phyloP scores from a whole-genome alignment of 148 eudicot genomes.

The Hydrangea macrophylla region DNA sequence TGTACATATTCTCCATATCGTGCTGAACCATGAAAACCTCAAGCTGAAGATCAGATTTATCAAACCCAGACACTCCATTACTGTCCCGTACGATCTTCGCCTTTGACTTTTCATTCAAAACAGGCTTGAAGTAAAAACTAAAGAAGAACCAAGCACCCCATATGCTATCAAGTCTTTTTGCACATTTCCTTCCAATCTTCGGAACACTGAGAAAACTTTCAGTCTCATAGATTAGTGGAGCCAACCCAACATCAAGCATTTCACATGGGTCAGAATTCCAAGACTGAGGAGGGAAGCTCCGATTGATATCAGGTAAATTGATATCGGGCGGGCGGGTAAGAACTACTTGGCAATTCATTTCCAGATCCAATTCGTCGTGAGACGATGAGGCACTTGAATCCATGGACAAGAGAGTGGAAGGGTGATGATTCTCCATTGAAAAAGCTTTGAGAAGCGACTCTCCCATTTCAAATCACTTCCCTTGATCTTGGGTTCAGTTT shows the following conservation, averaged over 20 bases:
- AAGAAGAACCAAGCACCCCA: conserved; percentile 50
- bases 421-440: conserved; percentile 58
- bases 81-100: conserved; percentile 24
- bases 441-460: conserved; percentile 40
- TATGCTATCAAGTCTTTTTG: conserved; percentile 37
- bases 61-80: conserved; percentile 30
- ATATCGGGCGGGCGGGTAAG: conserved; percentile 58
- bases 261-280: conserved; percentile 42
- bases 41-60: conserved; percentile 35
- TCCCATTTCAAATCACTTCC: conserved; percentile 37
- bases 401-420: conserved; percentile 66
- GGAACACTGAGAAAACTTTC: conserved; percentile 23
- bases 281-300: conserved; percentile 32
- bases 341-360: conserved; percentile 56
- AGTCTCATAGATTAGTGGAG: conserved; percentile 22
- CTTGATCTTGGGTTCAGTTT: conserved; percentile 11
- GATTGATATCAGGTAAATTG: conserved; percentile 47
- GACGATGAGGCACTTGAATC: conserved; percentile 68
- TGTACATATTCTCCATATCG: conserved; percentile 46
- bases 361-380: conserved; percentile 60
- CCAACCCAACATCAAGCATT: conserved; percentile 34
- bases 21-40: conserved; percentile 42
- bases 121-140: conserved; percentile 40
- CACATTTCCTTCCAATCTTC: conserved; percentile 28
- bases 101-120: conserved; percentile 37